A percentile compares a stretch with the other conserved stretches of the same genome.
phyloP scores from a whole-genome alignment of 176 grass and related monocot genomes.

The Tuctoria greenei region DNA sequence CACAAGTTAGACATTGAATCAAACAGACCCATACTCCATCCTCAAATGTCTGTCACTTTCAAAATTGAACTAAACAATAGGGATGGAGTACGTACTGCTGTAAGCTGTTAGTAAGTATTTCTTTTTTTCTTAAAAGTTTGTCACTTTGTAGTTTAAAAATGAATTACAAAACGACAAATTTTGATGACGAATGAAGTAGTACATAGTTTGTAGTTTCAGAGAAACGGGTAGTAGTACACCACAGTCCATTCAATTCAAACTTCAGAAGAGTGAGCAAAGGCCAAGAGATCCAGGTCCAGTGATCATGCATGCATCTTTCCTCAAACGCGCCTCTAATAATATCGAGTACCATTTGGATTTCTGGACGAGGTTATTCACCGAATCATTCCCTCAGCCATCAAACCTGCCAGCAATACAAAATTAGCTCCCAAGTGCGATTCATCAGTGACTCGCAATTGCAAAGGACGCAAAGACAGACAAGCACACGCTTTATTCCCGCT shows the following conservation, averaged over 20 bases:
- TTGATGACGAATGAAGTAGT: too few species aligned
- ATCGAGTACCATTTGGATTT: conserved; percentile 8
- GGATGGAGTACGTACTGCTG: too few species aligned
- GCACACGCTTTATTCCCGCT: conserved; percentile 41
- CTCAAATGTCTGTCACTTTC: too few species aligned
- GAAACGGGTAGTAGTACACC: background rate
- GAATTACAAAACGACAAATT: too few species aligned
- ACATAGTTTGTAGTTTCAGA: background rate
- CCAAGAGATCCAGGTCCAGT: background rate
- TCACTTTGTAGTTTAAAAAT: too few species aligned
- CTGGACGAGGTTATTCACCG: conserved; percentile 21
- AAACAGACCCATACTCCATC: too few species aligned
- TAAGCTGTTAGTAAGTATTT: background rate
- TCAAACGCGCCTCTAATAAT: background rate
- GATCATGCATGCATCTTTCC: background rate
- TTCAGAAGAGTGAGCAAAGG: background rate
- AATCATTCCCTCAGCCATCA: conserved; percentile 40
- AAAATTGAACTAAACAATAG: too few species aligned
- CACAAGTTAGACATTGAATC: too few species aligned
- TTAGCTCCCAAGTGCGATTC: conserved; percentile 3
- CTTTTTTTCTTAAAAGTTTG: too few species aligned
- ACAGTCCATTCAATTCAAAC: conserved; percentile 21
- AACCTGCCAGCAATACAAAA: conserved; percentile 28
- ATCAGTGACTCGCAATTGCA: conserved; percentile 4
- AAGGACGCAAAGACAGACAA: conserved; percentile 35